Conservation (phyloP, 1,139 yeast species). For the Neolecta irregularis region DNA sequence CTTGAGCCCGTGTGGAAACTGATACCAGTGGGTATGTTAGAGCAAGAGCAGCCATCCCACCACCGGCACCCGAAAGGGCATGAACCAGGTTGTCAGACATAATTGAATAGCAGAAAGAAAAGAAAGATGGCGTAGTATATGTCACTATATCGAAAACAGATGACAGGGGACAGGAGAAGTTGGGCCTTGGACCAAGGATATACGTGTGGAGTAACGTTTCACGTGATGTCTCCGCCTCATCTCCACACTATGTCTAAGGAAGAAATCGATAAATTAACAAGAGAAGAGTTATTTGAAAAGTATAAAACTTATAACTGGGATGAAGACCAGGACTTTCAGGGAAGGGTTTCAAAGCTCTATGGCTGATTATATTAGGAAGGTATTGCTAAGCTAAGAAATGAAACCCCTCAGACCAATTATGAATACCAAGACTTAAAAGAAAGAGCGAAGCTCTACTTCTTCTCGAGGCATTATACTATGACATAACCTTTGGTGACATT, state of each 20-base stretch:
- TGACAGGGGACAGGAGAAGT: background rate
- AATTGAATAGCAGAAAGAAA: background rate
- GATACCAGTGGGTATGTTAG: conserved; percentile 60
- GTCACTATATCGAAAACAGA: too few relatives aligned
- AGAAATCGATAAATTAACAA: background rate
- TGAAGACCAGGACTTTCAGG: conserved; percentile 7
- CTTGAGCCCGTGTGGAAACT: conserved; percentile 22
- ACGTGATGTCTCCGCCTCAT: background rate
- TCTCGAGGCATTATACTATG: conserved; percentile 1
- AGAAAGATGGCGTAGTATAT: background rate
- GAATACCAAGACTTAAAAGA: conserved; percentile 2
- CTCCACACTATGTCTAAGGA: background rate
- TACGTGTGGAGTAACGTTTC: background rate
- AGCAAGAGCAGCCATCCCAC: conserved; percentile 69
- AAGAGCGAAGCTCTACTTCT: conserved; percentile 6
- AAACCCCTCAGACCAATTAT: conserved; percentile 4
- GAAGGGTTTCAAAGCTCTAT: background rate
- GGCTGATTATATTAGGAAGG: background rate
- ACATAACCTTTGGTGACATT: background rate
- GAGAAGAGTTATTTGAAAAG: conserved; percentile 1
- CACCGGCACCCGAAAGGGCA: conserved; percentile 85
- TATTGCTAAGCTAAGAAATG: conserved; percentile 2
- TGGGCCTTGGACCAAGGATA: background rate
- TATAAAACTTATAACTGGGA: conserved; percentile 8
- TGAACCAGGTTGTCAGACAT: conserved; percentile 40